Evolutionary conservation across 257 asterid genomes (phyloP).

Genomic region (Solanum bukasovii): DNA sequence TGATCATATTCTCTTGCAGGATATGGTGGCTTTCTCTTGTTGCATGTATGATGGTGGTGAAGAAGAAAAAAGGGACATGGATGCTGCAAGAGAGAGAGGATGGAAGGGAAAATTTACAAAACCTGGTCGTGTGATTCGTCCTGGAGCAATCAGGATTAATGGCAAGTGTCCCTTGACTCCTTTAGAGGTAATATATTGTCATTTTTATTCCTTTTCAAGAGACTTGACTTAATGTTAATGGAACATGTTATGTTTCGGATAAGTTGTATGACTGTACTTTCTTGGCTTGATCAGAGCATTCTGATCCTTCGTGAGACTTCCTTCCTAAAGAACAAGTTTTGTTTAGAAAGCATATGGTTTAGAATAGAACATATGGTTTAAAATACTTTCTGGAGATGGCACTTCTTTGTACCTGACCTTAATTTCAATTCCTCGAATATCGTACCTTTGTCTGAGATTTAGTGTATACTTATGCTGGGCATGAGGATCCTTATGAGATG

Average conservation of each 20-base stretch:
- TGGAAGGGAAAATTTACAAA: constrained; percentile 97
- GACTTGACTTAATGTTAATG: not conserved
- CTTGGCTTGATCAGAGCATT: not conserved
- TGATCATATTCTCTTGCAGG: constrained; percentile 42
- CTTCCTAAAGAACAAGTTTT: not conserved
- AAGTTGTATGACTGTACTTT: not conserved
- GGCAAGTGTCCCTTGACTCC: constrained; percentile 97
- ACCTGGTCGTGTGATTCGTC: constrained; percentile 81
- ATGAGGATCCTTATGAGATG: not conserved
- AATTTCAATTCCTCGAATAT: not conserved
- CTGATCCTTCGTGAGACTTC: not conserved
- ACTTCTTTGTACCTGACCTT: not conserved
- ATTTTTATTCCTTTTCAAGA: not conserved
- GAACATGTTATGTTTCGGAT: not conserved
- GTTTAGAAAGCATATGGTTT: not conserved
- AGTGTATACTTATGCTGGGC: not conserved
- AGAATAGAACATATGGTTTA: not conserved
- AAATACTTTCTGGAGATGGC: not conserved
- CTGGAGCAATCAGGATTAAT: constrained; percentile 78
- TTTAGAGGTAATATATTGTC: constrained; percentile 57
- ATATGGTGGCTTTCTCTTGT: constrained; percentile 99
- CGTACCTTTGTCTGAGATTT: not conserved
- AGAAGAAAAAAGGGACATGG: constrained; percentile 81
- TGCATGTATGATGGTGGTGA: constrained; percentile 92
- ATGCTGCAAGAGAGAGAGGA: constrained; percentile 97